phyloP scores from a whole-genome alignment of 176 grass and related monocot genomes.

The Raddia guianensis region DNA sequence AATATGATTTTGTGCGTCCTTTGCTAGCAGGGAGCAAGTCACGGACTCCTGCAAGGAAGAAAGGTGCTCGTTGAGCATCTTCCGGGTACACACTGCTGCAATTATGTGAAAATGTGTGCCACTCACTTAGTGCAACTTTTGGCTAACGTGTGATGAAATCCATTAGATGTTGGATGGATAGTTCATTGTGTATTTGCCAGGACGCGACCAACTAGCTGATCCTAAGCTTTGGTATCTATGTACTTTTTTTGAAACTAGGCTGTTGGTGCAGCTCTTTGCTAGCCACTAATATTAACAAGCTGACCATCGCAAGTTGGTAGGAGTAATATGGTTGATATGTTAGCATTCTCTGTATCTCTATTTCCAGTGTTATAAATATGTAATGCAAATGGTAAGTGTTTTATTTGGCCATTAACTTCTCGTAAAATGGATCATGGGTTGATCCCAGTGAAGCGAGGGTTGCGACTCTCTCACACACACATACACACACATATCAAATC shows the following conservation, averaged over 20 bases:
- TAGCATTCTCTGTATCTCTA: too few species aligned
- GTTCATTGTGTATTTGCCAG: not conserved
- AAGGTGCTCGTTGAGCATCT: slow-evolving; percentile 13
- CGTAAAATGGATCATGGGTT: too few species aligned
- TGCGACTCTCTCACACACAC: too few species aligned
- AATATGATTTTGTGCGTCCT: not conserved
- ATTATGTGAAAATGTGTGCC: not conserved
- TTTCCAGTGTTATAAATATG: too few species aligned
- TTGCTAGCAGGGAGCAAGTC: slow-evolving; percentile 6
- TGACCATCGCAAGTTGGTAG: not conserved
- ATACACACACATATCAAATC: too few species aligned
- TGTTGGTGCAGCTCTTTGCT: not conserved
- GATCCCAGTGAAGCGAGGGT: too few species aligned
- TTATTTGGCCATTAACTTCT: too few species aligned
- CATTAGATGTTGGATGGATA: not conserved
- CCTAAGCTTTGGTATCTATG: not conserved
- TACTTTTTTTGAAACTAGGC: not conserved
- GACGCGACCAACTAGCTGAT: not conserved
- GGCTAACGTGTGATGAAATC: not conserved
- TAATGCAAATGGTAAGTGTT: too few species aligned
- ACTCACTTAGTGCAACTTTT: not conserved
- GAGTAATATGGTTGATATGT: not conserved
- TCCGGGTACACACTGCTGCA: not conserved
- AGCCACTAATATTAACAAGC: not conserved
- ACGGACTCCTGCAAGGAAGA: not conserved